Base-by-base conservation (phyloP, 257 asterid species). In the Dorcoceras hygrometricum region DNA sequence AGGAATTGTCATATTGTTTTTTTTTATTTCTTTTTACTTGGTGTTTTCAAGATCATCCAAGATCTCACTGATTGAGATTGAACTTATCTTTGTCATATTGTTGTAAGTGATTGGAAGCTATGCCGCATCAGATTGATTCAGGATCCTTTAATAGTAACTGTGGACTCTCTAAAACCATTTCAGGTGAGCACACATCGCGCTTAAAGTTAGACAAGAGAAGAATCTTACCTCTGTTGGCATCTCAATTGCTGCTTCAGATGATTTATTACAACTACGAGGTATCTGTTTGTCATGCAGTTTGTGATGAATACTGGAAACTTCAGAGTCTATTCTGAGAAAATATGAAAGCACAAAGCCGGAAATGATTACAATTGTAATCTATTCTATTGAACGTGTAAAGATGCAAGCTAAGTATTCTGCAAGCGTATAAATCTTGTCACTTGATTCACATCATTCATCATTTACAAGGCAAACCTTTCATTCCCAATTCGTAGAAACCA, bases 271-370 rank as follows among this genome's bases (percentile, higher is more conserved):
- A 73, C 67, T 76, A 73, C 66, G 70, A 56, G 83, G 78, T 73
- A 77, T 77, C 78, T 75, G 84, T 32, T 67, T 75, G 60, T 77
- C 85, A 73, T 85, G 83, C 69, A 93, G 83, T 70, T 76, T 81
- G 73, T 75, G 83, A 68, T 74, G 90, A 77, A 90, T 83, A 66
- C 73, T 80, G 71, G 90, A 88, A 86, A 85, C 86, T 85, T 90
- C 96, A 76, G 83, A 88, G 82, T 93, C 99, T 88, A 93, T 88
- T 85, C 99, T 93, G 99, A 88, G 91, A 76, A 83, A 90, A 85
- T 83, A 84, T 60, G 73, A 83, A 80, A 73, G 76, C 78, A 67
- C 27, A 59, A 66, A 54, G 25, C 73, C 27, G 63, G 63, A 64
- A 78, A 79, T 79, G 82, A 84, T 70, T 80, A 75, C 74, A 77